Percentiles rank a stretch among this genome's conserved stretches.
phyloP scores from a whole-genome alignment of 306 rosid genomes.

The Castanopsis chinensis region DNA sequence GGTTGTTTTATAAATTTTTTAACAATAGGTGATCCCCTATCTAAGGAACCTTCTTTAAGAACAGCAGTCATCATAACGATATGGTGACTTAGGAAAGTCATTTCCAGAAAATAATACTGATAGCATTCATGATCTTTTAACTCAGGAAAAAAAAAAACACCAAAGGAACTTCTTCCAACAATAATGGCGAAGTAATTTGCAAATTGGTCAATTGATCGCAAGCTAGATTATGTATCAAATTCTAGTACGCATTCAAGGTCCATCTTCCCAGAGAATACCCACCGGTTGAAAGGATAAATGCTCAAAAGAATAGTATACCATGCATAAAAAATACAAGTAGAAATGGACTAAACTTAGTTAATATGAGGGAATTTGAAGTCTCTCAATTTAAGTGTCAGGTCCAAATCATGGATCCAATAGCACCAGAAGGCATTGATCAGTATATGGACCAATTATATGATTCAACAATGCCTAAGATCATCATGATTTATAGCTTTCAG shows the following conservation, averaged over 20 bases:
- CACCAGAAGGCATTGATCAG: neutral
- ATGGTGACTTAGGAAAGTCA: neutral
- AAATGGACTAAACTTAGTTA: neutral
- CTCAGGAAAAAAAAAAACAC: neutral
- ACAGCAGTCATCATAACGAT: neutral
- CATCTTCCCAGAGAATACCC: neutral
- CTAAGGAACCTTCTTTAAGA: neutral
- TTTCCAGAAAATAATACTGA: neutral
- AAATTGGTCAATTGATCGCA: neutral
- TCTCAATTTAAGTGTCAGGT: neutral
- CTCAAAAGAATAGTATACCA: neutral
- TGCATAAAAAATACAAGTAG: neutral
- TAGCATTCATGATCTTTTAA: neutral
- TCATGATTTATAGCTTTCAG: neutral
- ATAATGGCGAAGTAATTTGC: neutral
- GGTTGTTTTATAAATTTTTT: neutral
- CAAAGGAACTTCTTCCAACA: neutral
- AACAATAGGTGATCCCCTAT: neutral
- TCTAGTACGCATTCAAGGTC: neutral
- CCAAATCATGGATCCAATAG: neutral
- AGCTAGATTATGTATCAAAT: neutral
- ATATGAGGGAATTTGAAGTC: neutral
- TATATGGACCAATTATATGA: neutral
- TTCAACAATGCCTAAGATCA: slow-evolving; percentile 6
- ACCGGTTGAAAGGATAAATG: neutral